A percentile compares a stretch with the other conserved stretches of the same genome.
Evolutionary conservation across 164 flowering plant genomes (phyloP).

Genomic region (Euptelea pleiosperma): DNA sequence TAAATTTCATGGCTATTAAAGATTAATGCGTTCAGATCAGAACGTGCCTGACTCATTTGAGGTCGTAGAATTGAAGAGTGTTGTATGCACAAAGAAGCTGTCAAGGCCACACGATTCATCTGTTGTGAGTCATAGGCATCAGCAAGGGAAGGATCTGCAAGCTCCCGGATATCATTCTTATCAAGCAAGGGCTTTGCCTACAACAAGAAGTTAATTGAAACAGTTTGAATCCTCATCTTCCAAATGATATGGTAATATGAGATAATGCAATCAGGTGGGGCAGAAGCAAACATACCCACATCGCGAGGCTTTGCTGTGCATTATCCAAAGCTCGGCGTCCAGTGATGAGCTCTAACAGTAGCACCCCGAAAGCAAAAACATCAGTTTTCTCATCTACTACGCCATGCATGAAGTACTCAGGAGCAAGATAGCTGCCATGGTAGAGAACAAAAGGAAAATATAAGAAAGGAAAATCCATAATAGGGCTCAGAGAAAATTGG

Average conservation of each 20-base stretch:
- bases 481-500: constrained; percentile 16
- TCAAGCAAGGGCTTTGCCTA: constrained; percentile 77
- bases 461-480: neutral
- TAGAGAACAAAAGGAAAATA: constrained; percentile 1
- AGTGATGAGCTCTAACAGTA: constrained; percentile 77
- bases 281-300: constrained; percentile 68
- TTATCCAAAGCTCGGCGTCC: constrained; percentile 72
- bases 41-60: constrained; percentile 71
- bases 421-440: constrained; percentile 80
- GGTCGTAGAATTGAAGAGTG: constrained; percentile 66
- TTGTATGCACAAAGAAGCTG: constrained; percentile 63
- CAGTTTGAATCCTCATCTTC: constrained; percentile 1
- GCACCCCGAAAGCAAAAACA: constrained; percentile 82
- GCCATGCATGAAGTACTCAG: constrained; percentile 93
- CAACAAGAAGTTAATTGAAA: constrained; percentile 1
- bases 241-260: too few species aligned
- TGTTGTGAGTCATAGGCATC: constrained; percentile 47
- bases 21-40: too few species aligned
- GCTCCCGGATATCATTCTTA: constrained; percentile 35
- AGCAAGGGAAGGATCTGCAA: constrained; percentile 64
- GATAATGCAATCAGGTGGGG: neutral
- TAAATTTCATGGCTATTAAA: too few species aligned
- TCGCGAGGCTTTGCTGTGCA: constrained; percentile 69
- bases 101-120: constrained; percentile 40
- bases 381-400: constrained; percentile 93